Conservation (phyloP, 129 eudicot species). For the Helianthus annuus region HanXRQr2.0-SUNRISE NC_035448.2:127642813-127643312, state of each 20-base stretch:
- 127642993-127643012: slow-evolving; percentile 58
- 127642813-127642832: background rate
- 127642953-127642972: slow-evolving; percentile 35
- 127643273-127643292: too few relatives aligned
- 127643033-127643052: slow-evolving; percentile 65
- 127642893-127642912: background rate
- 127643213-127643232: too few relatives aligned
- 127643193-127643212: too few relatives aligned
- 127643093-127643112: slow-evolving; percentile 5
- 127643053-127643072: slow-evolving; percentile 42
- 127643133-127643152: too few relatives aligned
- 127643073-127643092: slow-evolving; percentile 51
- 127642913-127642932: background rate
- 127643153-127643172: too few relatives aligned
- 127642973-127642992: slow-evolving; percentile 56
- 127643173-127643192: too few relatives aligned
- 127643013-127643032: slow-evolving; percentile 66
- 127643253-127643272: too few relatives aligned
- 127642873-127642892: background rate
- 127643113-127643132: background rate
- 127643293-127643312: too few relatives aligned
- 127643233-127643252: too few relatives aligned
- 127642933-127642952: background rate
- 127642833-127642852: slow-evolving; percentile 9
- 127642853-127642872: slow-evolving; percentile 5